phyloP scores from a whole-genome alignment of 139 green algal species.

The Chloropicon primus region DNA sequence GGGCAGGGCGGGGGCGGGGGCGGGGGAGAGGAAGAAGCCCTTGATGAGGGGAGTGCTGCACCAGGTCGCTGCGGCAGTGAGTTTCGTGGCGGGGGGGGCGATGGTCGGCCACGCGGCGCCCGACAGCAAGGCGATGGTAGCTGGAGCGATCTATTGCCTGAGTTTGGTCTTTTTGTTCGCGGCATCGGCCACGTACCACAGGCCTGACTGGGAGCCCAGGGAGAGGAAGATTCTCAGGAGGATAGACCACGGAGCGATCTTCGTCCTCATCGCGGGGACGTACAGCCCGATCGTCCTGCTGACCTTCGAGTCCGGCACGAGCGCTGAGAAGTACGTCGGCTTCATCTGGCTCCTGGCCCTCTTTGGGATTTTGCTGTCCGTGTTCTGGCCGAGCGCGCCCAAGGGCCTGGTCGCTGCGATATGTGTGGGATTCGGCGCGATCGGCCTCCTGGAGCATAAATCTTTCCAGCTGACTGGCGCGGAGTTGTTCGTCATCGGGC shows the following conservation, averaged over 20 bases:
- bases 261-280: conserved; percentile 28
- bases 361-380: conserved; percentile 15
- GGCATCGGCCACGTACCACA: conserved; percentile 17
- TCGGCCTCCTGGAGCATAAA: neutral
- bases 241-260: conserved; percentile 34
- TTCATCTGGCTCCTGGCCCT: conserved; percentile 19
- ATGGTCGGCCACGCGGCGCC: neutral
- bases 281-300: conserved; percentile 31
- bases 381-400: conserved; percentile 18
- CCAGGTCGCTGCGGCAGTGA: neutral
- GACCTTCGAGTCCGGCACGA: conserved; percentile 3
- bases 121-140: neutral
- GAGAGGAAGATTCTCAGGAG: conserved; percentile 12
- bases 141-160: neutral
- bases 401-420: conserved; percentile 13
- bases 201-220: conserved; percentile 16
- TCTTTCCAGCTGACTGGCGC: neutral
- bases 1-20: neutral
- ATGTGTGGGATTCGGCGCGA: conserved; percentile 22
- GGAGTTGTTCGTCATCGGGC: conserved; percentile 7
- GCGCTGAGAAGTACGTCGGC: neutral
- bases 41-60: neutral
- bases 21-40: neutral
- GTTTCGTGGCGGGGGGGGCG: neutral
- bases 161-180: neutral